Base-by-base conservation (phyloP, 2,329 filamentous ascomycete species). In the Fusarium brachygibbosum region DNA sequence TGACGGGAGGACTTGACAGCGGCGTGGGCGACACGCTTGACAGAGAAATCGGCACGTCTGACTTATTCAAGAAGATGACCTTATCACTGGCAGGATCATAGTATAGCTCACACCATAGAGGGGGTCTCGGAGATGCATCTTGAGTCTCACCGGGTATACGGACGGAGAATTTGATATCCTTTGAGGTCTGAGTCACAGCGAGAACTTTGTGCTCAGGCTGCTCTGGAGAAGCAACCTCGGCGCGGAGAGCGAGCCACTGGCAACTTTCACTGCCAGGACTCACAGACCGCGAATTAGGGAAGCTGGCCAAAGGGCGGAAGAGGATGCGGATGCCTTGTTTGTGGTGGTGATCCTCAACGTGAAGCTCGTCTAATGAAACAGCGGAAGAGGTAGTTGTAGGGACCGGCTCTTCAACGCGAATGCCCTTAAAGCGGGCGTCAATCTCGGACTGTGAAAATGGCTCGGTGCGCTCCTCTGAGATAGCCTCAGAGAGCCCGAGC, bases 131-230 rank as follows among this genome's bases (percentile, higher is more conserved):
- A 11, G 76, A 78, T 44, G 81, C 80, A 59, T 83, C 80, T 40
- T 79, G 77, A 51, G 78, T 79, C 58, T 84, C 82, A 17, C 82
- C 81, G 6, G 86, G 87, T 58, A 88, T 86, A 50, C 83, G 81
- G 63, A 88, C 85, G 38, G 84, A 85, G 72, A 88, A 88, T 66
- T 87, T 88, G 81, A 88, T 87, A 75, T 88, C 86, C 72, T 83
- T 83, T 64, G 83, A 81, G 7, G 86, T 88, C 79, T 89, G 87
- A 69, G 86, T 87, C 73, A 89, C 86, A 35, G 87, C 87, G 28
- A 89, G 77, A 48, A 88, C 87, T 73, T 83, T 86, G 75, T 87
- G 84, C 65, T 83, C 81, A n/a, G 85, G 82, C 74, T 84, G 80
- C n/a, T 84, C 82, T 40, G 84, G 76, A 19, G 84, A 82, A 37